Percentiles rank a stretch among this genome's conserved stretches.
Evolutionary conservation across 83 land plant species (phyloP).

Genomic region (Thuja plicata): DNA sequence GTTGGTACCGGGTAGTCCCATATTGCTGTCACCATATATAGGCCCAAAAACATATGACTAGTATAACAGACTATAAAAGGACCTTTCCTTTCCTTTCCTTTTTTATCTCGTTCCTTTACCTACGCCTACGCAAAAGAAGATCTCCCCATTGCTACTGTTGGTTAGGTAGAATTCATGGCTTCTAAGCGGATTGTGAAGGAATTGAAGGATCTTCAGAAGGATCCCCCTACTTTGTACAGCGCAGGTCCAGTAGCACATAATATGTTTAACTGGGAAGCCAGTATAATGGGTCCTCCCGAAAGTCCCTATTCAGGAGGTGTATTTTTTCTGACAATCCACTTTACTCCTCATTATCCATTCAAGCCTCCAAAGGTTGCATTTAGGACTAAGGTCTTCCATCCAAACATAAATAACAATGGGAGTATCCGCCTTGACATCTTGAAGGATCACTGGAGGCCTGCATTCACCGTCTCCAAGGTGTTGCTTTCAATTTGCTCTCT

Average conservation of each 20-base stretch:
- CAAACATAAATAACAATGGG: conserved; percentile 30
- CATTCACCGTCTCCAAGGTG: conserved; percentile 27
- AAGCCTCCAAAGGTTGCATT: conserved; percentile 38
- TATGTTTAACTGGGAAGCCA: conserved; percentile 67
- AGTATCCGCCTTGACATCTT: conserved; percentile 22
- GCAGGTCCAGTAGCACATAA: conserved; percentile 44
- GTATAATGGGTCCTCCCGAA: conserved; percentile 49
- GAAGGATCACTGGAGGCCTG: conserved; percentile 26
- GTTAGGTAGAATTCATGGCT: too few relatives aligned
- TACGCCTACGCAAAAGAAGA: too few relatives aligned
- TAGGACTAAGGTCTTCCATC: conserved; percentile 22
- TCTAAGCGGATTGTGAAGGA: too few relatives aligned
- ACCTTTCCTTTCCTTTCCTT: too few relatives aligned
- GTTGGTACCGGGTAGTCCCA: too few relatives aligned
- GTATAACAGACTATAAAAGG: too few relatives aligned
- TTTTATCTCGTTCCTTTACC: too few relatives aligned
- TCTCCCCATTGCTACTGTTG: too few relatives aligned
- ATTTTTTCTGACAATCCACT: conserved; percentile 35
- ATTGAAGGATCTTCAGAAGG: too few relatives aligned
- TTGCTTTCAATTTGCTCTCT: conserved; percentile 27
- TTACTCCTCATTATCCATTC: conserved; percentile 35
- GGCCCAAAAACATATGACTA: too few relatives aligned
- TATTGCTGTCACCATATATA: too few relatives aligned
- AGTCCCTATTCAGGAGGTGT: conserved; percentile 46
- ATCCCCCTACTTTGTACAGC: too few relatives aligned